phyloP scores from a whole-genome alignment of 768 basidiomycete genomes.

The Cyclocybe aegerita region DNA sequence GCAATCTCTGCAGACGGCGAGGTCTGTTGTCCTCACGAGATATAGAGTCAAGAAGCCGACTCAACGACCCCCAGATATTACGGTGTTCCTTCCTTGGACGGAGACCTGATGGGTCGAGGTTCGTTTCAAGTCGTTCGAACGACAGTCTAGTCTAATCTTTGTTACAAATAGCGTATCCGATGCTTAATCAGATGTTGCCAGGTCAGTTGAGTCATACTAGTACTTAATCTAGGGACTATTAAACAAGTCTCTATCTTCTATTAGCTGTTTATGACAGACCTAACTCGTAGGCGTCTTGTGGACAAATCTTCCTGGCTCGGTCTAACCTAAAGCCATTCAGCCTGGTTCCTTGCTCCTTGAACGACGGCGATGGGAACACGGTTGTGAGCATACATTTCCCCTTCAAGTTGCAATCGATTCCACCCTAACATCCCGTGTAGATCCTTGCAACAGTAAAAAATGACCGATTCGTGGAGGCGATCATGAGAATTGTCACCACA shows the following conservation, averaged over 20 bases:
- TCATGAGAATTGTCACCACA: constrained; percentile 45
- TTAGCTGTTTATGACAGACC: constrained; percentile 31
- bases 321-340: constrained; percentile 8
- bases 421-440: constrained; percentile 9
- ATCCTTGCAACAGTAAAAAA: constrained; percentile 45
- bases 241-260: background rate
- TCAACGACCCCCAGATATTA: constrained; percentile 28
- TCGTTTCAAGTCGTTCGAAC: constrained; percentile 24
- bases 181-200: constrained; percentile 29
- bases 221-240: background rate
- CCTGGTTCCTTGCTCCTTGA: constrained; percentile 27
- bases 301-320: background rate
- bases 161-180: constrained; percentile 26
- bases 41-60: background rate
- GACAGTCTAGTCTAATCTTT: constrained; percentile 1
- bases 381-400: constrained; percentile 17
- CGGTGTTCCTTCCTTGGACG: constrained; percentile 40
- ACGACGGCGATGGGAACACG: constrained; percentile 30
- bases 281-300: constrained; percentile 20
- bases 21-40: constrained; percentile 19
- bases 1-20: constrained; percentile 32
- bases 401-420: background rate
- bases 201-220: constrained; percentile 13
- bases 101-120: constrained; percentile 48
- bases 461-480: constrained; percentile 40